phyloP scores from a whole-genome alignment of 257 asterid genomes.

The Rhazya stricta region DNA sequence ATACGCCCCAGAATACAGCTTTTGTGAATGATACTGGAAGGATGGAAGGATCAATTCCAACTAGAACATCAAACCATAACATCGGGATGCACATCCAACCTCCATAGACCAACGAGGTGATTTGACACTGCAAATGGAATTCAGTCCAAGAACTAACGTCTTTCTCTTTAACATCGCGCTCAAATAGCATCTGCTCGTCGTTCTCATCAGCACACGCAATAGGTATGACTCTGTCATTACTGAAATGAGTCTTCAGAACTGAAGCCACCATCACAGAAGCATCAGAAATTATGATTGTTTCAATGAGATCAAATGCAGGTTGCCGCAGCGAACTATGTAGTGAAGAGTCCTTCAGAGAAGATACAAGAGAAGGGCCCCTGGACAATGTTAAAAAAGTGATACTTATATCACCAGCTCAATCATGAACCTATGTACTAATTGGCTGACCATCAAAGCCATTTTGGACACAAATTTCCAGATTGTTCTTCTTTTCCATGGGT shows the following conservation, averaged over 20 bases:
- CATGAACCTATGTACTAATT: neutral
- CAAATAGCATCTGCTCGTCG: conserved; percentile 47
- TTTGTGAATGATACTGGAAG: conserved; percentile 81
- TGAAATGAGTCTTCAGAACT: conserved; percentile 50
- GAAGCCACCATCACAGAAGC: conserved; percentile 75
- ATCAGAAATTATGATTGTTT: conserved; percentile 76
- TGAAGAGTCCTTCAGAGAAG: conserved; percentile 68
- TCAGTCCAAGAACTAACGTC: conserved; percentile 77
- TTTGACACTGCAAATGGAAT: conserved; percentile 63
- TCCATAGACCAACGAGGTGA: conserved; percentile 53
- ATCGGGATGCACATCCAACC: conserved; percentile 96
- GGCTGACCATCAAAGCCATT: neutral
- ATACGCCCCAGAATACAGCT: conserved; percentile 84
- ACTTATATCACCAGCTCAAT: neutral
- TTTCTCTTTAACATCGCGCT: conserved; percentile 39
- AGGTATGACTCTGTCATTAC: conserved; percentile 39
- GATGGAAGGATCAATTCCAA: conserved; percentile 63
- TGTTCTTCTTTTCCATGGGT: neutral
- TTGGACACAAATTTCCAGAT: neutral
- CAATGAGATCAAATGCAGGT: conserved; percentile 90
- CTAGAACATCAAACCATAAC: conserved; percentile 94
- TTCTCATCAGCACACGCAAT: conserved; percentile 32
- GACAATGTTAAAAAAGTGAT: neutral
- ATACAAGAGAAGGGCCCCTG: conserved; percentile 94
- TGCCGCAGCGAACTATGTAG: conserved; percentile 86